These are phyloP conservation scores for Aureobasidium namibiae DNA, from an alignment of 2,329 filamentous ascomycete species.

Conservation along the genomic window DNA sequence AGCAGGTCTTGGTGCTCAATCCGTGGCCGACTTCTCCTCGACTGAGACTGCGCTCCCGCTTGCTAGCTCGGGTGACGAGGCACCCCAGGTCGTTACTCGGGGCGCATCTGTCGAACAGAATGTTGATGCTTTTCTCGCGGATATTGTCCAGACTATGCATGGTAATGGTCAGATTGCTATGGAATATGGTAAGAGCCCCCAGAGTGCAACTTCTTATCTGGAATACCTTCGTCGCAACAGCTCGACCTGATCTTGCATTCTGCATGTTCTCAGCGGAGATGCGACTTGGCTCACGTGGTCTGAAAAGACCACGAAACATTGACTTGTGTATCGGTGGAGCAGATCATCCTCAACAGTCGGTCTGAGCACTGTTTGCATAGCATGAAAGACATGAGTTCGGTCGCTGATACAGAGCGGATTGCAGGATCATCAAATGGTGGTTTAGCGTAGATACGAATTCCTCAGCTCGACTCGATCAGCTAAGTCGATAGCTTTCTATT, in stretches of 20 bases:
- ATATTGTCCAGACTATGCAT: neutral
- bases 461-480: no score
- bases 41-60: neutral
- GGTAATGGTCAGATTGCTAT: neutral
- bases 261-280: no score
- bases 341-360: no score
- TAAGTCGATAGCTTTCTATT: no score
- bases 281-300: no score
- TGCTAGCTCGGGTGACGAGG: neutral
- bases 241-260: no score
- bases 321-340: neutral
- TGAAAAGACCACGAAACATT: neutral
- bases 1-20: neutral
- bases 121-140: neutral
- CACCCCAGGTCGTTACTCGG: neutral
- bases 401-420: no score
- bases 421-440: no score
- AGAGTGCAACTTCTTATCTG: neutral
- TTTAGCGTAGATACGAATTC: no score
- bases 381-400: no score
- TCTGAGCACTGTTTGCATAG: no score
- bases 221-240: neutral
- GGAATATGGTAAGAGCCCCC: neutral
- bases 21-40: neutral
- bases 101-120: neutral